Conservation (phyloP, 768 basidiomycete species). For the Leucocoprinus sp. region DNA sequence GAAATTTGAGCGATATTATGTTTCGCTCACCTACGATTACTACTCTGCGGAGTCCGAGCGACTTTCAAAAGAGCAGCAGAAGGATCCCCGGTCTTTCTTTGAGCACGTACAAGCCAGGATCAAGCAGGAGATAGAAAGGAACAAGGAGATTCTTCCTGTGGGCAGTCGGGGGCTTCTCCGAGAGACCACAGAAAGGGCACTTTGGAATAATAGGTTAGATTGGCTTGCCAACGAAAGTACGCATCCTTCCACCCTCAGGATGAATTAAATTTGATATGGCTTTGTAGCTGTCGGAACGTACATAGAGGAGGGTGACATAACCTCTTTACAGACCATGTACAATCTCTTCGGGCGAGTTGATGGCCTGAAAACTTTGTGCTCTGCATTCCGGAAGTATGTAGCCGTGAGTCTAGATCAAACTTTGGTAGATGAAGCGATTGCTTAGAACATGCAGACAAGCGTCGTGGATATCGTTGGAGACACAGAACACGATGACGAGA, state of each 20-base stretch:
- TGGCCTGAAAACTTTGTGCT: constrained; percentile 43
- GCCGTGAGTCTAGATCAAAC: constrained; percentile 31
- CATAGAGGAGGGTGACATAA: constrained; percentile 37
- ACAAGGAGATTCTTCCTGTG: constrained; percentile 40
- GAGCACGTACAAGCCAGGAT: constrained; percentile 35
- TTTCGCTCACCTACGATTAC: constrained; percentile 41
- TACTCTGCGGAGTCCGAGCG: constrained; percentile 44
- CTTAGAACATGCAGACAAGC: constrained; percentile 29
- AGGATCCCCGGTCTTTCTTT: constrained; percentile 48
- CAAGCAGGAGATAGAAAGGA: constrained; percentile 50
- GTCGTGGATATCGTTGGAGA: constrained; percentile 66
- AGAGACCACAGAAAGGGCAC: constrained; percentile 43
- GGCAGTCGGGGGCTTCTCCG: constrained; percentile 42
- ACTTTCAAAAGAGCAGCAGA: constrained; percentile 27
- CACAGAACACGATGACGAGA: constrained; percentile 53
- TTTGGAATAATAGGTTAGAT: constrained; percentile 35
- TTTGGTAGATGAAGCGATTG: too few relatives aligned
- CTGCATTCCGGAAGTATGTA: constrained; percentile 54
- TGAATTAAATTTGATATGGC: background rate
- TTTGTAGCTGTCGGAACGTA: constrained; percentile 43
- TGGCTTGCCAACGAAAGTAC: constrained; percentile 29
- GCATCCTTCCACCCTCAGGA: constrained; percentile 11
- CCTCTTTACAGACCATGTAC: constrained; percentile 47
- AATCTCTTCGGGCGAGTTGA: constrained; percentile 51
- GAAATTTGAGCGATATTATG: constrained; percentile 48